A percentile compares a stretch with the other conserved stretches of the same genome.
phyloP scores from a whole-genome alignment of 1,139 yeast genomes.

The Taphrina pruni region DNA sequence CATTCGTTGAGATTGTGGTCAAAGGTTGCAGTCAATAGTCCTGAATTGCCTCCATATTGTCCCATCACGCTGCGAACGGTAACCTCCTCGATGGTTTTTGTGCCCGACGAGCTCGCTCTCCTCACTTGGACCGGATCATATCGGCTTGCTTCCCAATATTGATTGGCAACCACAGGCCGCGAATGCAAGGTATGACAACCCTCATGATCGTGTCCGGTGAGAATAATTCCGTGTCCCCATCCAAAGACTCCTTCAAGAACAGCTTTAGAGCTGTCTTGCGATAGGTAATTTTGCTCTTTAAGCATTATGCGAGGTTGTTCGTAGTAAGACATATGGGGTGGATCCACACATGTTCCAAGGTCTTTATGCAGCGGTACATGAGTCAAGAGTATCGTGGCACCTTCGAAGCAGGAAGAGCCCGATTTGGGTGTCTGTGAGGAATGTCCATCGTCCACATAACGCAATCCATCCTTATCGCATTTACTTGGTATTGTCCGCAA shows the following conservation, averaged over 20 bases:
- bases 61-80: slow-evolving; percentile 97
- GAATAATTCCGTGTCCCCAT: slow-evolving; percentile 52
- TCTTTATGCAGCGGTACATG: slow-evolving; percentile 88
- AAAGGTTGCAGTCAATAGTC: slow-evolving; percentile 11
- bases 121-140: neutral
- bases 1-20: neutral
- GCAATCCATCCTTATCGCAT: slow-evolving; percentile 1
- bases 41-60: slow-evolving; percentile 82
- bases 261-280: slow-evolving; percentile 66
- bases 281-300: slow-evolving; percentile 86
- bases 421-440: neutral
- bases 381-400: slow-evolving; percentile 74
- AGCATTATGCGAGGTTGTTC: slow-evolving; percentile 62
- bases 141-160: slow-evolving; percentile 13
- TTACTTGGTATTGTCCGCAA: slow-evolving; percentile 17
- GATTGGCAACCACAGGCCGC: neutral
- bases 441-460: neutral
- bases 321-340: slow-evolving; percentile 74
- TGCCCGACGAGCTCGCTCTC: neutral
- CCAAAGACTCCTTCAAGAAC: slow-evolving; percentile 58
- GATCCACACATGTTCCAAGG: slow-evolving; percentile 83
- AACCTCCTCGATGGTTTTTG: slow-evolving; percentile 66
- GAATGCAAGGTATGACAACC: slow-evolving; percentile 81
- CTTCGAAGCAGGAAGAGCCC: slow-evolving; percentile 46
- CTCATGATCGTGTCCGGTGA: slow-evolving; percentile 96